These are phyloP conservation scores for Russula lepida DNA, from an alignment of 768 basidiomycete species.

Conservation along the genomic window DNA sequence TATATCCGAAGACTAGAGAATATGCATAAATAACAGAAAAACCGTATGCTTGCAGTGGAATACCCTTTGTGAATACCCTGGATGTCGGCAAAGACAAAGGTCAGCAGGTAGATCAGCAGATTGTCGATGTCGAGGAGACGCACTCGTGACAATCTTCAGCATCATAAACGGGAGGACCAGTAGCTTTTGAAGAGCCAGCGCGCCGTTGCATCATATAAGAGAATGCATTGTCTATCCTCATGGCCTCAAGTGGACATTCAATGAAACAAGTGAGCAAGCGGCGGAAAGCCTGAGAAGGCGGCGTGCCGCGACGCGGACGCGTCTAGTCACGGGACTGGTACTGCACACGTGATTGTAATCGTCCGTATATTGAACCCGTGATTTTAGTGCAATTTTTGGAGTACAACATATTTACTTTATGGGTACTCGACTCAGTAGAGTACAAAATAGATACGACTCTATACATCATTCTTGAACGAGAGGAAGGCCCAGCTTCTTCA, in stretches of 20 bases:
- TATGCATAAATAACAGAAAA: background rate
- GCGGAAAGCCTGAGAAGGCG: background rate
- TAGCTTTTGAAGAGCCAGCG: background rate
- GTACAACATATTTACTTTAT: background rate
- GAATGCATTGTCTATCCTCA: slow-evolving; percentile 8
- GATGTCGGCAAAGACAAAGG: background rate
- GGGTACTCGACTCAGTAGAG: too few relatives aligned
- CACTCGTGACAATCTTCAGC: slow-evolving; percentile 10
- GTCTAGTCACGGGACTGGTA: slow-evolving; percentile 2
- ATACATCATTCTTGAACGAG: slow-evolving; percentile 31
- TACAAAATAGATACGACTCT: background rate
- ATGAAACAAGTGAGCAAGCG: background rate
- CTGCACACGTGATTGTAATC: background rate
- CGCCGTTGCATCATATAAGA: slow-evolving; percentile 1
- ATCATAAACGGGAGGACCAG: background rate
- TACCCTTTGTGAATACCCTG: slow-evolving; percentile 15
- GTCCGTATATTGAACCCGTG: background rate
- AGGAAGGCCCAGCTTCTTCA: slow-evolving; percentile 56
- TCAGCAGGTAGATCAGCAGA: background rate
- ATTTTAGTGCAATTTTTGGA: background rate
- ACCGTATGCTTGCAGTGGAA: background rate
- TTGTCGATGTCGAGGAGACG: background rate
- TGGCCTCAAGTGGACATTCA: background rate
- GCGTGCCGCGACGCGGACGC: background rate
- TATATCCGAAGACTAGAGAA: slow-evolving; percentile 61